Conservation (phyloP, 306 rosid genomes). For the Prunus mira region DNA sequence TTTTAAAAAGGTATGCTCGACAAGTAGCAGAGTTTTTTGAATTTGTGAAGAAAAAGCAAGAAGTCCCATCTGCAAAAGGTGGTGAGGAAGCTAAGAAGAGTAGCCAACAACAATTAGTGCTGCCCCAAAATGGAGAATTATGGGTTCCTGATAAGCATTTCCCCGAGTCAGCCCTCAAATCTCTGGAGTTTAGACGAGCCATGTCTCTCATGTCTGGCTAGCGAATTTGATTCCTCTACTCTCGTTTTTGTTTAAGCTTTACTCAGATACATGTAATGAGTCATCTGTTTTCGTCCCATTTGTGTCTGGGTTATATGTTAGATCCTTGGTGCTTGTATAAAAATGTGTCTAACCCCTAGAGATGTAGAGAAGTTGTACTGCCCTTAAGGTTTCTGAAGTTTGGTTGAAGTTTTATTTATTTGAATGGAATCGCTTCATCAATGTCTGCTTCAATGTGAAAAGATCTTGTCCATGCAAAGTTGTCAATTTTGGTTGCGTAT, state of each 20-base stretch:
- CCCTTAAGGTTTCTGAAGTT: conserved; percentile 4
- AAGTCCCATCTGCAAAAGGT: conserved; percentile 39
- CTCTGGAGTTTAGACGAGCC: conserved; percentile 69
- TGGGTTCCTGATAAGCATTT: conserved; percentile 79
- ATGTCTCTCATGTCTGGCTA: conserved; percentile 64
- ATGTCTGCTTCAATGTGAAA: background rate
- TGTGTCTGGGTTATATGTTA: conserved; percentile 19
- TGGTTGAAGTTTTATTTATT: conserved; percentile 16
- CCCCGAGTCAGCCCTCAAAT: conserved; percentile 49
- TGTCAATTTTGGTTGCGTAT: background rate
- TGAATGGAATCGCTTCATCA: conserved; percentile 5
- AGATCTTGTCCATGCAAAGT: background rate
- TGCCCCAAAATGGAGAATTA: conserved; percentile 56
- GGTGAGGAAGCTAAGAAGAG: conserved; percentile 37
- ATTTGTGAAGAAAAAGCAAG: conserved; percentile 81
- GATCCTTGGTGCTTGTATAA: conserved; percentile 47
- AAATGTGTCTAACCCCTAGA: conserved; percentile 31
- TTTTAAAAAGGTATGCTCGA: conserved; percentile 77
- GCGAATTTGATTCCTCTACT: background rate
- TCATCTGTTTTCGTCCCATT: background rate
- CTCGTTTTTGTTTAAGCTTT: background rate
- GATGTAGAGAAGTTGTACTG: conserved; percentile 40
- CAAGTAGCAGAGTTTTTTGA: conserved; percentile 94
- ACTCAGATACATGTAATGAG: background rate
- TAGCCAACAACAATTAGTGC: conserved; percentile 49